A percentile compares a stretch with the other conserved stretches of the same genome.
Evolutionary conservation across 768 basidiomycete species (phyloP).

Genomic region (Trametes elegans): DNA sequence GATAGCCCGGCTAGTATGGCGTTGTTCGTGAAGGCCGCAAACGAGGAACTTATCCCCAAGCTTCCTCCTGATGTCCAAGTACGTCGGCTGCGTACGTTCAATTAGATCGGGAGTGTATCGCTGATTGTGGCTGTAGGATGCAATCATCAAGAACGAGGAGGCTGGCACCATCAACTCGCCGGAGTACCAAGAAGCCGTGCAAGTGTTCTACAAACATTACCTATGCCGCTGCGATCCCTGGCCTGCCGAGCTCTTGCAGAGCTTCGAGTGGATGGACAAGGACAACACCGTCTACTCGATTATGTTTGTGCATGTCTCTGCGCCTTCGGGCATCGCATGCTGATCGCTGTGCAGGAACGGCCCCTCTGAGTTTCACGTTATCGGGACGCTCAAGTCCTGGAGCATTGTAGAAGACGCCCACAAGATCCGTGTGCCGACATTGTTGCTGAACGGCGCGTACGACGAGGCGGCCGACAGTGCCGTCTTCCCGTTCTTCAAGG

Average conservation of each 20-base stretch:
- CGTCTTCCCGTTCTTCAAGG: constrained; percentile 36
- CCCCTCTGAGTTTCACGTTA: constrained; percentile 37
- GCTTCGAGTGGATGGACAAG: constrained; percentile 36
- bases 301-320: constrained; percentile 36
- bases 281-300: constrained; percentile 49
- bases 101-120: neutral
- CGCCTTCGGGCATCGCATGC: neutral
- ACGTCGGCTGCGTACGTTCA: constrained; percentile 28
- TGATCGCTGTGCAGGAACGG: constrained; percentile 22
- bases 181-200: constrained; percentile 46
- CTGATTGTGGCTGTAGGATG: constrained; percentile 11
- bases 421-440: constrained; percentile 36
- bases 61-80: constrained; percentile 33
- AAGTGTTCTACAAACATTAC: constrained; percentile 41
- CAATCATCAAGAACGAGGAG: constrained; percentile 39
- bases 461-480: constrained; percentile 43
- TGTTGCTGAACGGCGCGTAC: constrained; percentile 39
- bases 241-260: constrained; percentile 37
- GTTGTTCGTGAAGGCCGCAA: constrained; percentile 34
- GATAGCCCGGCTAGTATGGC: constrained; percentile 30
- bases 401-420: constrained; percentile 42
- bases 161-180: constrained; percentile 40
- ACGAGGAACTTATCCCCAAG: constrained; percentile 29
- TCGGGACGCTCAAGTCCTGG: constrained; percentile 46
- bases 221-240: constrained; percentile 45